Conservation (phyloP, 352 stramenopile species). For the Phytopythium montanum region DNA sequence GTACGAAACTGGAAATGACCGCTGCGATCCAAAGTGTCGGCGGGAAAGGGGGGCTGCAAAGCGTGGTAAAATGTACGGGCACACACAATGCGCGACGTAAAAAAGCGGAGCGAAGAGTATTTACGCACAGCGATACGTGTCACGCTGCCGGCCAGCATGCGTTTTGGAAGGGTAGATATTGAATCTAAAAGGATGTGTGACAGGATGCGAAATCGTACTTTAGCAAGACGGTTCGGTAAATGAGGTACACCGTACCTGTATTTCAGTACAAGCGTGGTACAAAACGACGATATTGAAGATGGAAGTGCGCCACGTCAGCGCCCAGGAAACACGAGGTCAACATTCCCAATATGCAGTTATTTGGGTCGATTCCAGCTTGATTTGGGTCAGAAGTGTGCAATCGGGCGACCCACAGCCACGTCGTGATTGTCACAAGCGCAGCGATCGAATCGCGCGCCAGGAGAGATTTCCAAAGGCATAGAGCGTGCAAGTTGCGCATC, state of each 20-base stretch:
- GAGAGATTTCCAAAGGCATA: constrained; percentile 8
- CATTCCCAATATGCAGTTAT: not conserved
- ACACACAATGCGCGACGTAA: constrained; percentile 6
- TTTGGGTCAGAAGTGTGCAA: not conserved
- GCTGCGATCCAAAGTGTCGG: constrained; percentile 7
- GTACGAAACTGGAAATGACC: constrained; percentile 24
- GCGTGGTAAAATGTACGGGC: constrained; percentile 7
- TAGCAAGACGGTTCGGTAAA: not conserved
- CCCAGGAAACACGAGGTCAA: not conserved
- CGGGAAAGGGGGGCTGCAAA: constrained; percentile 1
- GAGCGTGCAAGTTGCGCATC: not conserved
- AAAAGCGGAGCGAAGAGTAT: constrained; percentile 5
- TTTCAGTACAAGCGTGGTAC: not conserved
- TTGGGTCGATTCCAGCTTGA: not conserved
- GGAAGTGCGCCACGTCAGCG: not conserved
- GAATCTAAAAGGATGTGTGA: not conserved
- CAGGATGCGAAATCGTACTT: not conserved
- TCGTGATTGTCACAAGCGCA: constrained; percentile 6
- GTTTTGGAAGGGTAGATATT: not conserved
- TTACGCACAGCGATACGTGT: constrained; percentile 19
- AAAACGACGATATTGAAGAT: not conserved
- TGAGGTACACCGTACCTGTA: not conserved
- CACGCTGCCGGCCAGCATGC: not conserved
- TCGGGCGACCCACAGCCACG: constrained; percentile 1
- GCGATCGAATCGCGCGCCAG: constrained; percentile 8